Base-by-base conservation (phyloP, 2,329 filamentous ascomycete species). In the Cercospora zeina region DNA sequence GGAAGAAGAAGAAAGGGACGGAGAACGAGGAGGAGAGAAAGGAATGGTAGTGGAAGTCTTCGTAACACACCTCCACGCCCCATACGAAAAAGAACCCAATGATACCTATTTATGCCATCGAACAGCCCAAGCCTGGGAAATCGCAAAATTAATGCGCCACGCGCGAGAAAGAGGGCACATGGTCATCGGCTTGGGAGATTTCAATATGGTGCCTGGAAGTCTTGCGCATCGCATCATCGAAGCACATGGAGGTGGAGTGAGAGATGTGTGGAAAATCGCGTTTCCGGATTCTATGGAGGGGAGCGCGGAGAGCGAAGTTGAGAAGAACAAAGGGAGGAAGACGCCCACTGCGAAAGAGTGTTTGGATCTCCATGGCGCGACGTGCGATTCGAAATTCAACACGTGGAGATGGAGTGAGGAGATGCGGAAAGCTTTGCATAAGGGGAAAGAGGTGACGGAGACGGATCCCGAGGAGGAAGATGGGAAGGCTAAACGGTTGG, bases 161-260 rank as follows among this genome's bases (percentile, higher is more conserved):
- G 93, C 93, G 49, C 84, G 87, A 1, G 89, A 92, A 68, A 82
- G 89, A 13, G 91, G 92, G 6, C 90, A 93, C 74, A 81, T 97
- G 31, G 92, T 93, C 56, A 80, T 97, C 47, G 93, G 88, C 5
- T 80, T 96, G 58, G 95, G 95, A 27, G 95, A 97, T 79, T 97
- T 97, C 80, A 97, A 97, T 78, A 96, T 96, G 89, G 81, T 91
- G n/a, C 95, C 95, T 0, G 77, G 89, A 42, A 96, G 91, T 27
- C 85, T 96, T 65, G 88, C 90, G 33, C 91, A 97, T 78, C 85
- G 87, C 58, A 82, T 97, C 67, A 88, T 99, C 68, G 90, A 89
- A 61, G 85, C 87, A 3, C 88, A 92, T 72, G 86, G 88, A 9
- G 88, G 88, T 13, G 24, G 24, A 6, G 88, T 96, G 30, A 84